A percentile compares a stretch with the other conserved stretches of the same genome.
Conservation (phyloP, 768 basidiomycete species). For the Hypholoma fasciculare region DNA sequence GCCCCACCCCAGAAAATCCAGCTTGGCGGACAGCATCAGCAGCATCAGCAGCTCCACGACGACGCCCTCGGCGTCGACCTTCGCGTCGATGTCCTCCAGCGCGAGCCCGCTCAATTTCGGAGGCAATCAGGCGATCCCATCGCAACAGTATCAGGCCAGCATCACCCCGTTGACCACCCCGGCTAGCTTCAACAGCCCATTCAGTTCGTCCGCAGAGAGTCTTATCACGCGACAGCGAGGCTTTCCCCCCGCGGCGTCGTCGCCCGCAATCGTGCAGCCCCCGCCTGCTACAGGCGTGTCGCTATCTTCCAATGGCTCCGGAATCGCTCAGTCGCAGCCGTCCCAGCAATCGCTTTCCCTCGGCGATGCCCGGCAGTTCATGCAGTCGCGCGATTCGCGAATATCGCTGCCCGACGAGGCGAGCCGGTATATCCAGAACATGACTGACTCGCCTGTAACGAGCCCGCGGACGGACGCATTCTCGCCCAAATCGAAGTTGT, state of each 20-base stretch:
- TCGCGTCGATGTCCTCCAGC: slow-evolving; percentile 17
- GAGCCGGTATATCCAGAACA: slow-evolving; percentile 66
- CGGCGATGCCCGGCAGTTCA: slow-evolving; percentile 32
- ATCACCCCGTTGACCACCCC: slow-evolving; percentile 21
- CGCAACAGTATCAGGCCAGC: slow-evolving; percentile 10
- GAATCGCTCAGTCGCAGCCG: slow-evolving; percentile 24
- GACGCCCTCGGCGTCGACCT: slow-evolving; percentile 9
- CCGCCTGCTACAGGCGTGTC: neutral
- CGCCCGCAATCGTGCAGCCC: slow-evolving; percentile 4
- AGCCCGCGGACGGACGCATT: slow-evolving; percentile 50
- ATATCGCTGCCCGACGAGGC: slow-evolving; percentile 79
- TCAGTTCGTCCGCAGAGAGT: slow-evolving; percentile 6
- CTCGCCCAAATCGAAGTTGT: slow-evolving; percentile 25
- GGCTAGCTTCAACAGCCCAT: slow-evolving; percentile 12
- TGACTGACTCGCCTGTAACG: slow-evolving; percentile 61
- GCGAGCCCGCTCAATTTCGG: slow-evolving; percentile 15
- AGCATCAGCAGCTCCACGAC: slow-evolving; percentile 23
- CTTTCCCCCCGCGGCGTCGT: neutral
- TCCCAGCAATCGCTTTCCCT: slow-evolving; percentile 27
- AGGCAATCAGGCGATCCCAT: slow-evolving; percentile 11
- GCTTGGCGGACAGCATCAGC: slow-evolving; percentile 35
- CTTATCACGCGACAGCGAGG: slow-evolving; percentile 9
- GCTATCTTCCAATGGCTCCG: slow-evolving; percentile 15
- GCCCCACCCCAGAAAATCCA: slow-evolving; percentile 34
- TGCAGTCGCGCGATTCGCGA: slow-evolving; percentile 60